Base-by-base conservation (phyloP, 2,329 filamentous ascomycete genomes). In the Coniochaeta hoffmannii region DNA sequence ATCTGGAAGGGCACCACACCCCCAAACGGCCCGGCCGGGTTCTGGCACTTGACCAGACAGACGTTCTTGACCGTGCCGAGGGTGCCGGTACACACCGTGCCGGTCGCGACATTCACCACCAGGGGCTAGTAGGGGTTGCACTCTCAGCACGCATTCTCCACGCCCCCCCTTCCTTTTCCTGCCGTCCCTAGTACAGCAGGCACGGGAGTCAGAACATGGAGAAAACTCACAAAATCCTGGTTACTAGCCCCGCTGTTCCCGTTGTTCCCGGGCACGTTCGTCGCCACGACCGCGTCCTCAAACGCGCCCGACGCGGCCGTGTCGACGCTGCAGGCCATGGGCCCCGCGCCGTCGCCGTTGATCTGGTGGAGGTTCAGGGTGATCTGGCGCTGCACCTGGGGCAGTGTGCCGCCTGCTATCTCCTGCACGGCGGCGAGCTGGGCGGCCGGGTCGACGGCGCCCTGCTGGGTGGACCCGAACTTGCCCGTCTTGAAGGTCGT, bases 271-370 rank as follows among this genome's bases (percentile, higher is more conserved):
- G 41, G 41, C 41, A 46, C 41, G 41, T 46, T 9, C 2, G 41
- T 46, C 8, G 41, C 41, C n/a, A 46, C 41, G 12, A 4, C 24
- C n/a, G 22, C 24, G 10, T n/a, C 34, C 34, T 36, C 10, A 9
- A 46, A 46, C 2, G 19, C 26, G 7, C 41, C 41, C 9, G 6
- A 26, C 31, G 52, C 49, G 6, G 49, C 49, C 28, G 49, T 35
- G 28, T 51, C 49, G 49, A 51, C 34, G 49, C 28, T 32, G 49
- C 49, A 51, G 30, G 17, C 28, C 49, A 51, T 32, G 14, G 41
- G 41, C n/a, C 41, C 41, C 11, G 49, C 49, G n/a, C 28, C 49
- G 49, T 51, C 49, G 17, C 26, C 49, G 49, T 51, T 51, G 49
- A 51, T 32, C 49, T 51, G 28, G 49, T 32, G 41, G n/a, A 46